Evolutionary conservation across 1,284 basidiomycete genomes (phyloP), one percentile per base, ranked within the genome.

Genomic region (Amylostereum areolatum): DNA sequence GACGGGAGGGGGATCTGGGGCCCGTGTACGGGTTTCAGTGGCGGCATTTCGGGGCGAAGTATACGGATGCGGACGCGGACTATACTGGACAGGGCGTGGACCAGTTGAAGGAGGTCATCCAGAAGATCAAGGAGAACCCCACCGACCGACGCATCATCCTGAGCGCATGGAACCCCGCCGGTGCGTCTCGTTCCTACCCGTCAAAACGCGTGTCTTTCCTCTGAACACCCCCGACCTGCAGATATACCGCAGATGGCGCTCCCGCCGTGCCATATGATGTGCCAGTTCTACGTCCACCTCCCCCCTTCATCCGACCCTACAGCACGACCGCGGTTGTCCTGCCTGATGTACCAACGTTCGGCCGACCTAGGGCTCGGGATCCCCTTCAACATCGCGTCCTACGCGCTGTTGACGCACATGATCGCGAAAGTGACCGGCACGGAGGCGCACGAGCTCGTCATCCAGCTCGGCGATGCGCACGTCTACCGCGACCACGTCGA

Each of bases 21-120:
- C 96, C 97, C 0, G 92, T 99, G 2, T 99, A 99, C 64, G 96
- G 96, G 0, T 99, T 99, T 66, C 96, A 99, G 62, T 99, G 97
- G 96, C 77, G 96, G 48, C 95, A 98, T 66, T 99, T 98, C 67
- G 96, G 97, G 1, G 96, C 96, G 0, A 69, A 81, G 56, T 99
- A 99, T 62, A 74, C 73, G 24, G 85, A 91, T 55, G 90, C 86
- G 56, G 89, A 95, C 41, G 72, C 77, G 31, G 82, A 92, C 60
- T 99, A 99, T 64, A 70, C 76, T 0, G 92, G 91, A 0, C 71
- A 97, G 62, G 96, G 96, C 25, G 92, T 98, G 31, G 97, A 99
- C 69, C 96, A 99, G 71, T 74, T 99, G 42, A 69, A 74, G 46
- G 87, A 96, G 58, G 91, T 92, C 55, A 90, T 98, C 40, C 70